phyloP scores from a whole-genome alignment of 2,329 filamentous ascomycete species.

The Beauveria scarabaeidicola region DNA sequence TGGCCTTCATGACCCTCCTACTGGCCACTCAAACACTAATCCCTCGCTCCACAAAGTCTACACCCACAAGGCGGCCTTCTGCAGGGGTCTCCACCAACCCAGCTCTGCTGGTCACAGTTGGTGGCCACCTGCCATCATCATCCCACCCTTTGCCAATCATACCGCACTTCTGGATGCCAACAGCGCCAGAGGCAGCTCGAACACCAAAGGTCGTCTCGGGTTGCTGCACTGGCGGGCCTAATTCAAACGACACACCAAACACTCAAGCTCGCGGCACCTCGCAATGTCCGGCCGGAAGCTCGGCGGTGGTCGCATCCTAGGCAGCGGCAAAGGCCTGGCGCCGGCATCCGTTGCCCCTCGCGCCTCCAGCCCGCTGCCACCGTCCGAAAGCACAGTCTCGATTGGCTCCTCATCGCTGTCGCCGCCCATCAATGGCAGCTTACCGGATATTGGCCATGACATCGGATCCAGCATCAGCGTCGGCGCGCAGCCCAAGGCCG shows the following conservation, averaged over 20 bases:
- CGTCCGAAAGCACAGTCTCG: constrained; percentile 66
- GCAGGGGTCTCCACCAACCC: not conserved
- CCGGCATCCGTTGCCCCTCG: constrained; percentile 45
- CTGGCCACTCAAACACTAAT: not conserved
- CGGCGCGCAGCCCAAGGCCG: constrained; percentile 42
- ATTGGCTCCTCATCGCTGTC: constrained; percentile 64
- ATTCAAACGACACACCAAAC: not conserved
- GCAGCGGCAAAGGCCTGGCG: constrained; percentile 74
- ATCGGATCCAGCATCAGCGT: constrained; percentile 74
- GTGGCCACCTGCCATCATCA: constrained; percentile 9
- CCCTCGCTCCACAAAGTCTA: not conserved
- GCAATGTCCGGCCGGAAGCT: constrained; percentile 77
- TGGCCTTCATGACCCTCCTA: not conserved
- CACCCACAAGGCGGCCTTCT: not conserved
- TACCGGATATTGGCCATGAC: constrained; percentile 67
- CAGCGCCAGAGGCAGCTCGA: constrained; percentile 21
- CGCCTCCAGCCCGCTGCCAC: constrained; percentile 41
- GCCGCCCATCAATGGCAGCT: constrained; percentile 47
- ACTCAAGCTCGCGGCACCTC: not conserved
- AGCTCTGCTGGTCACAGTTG: not conserved
- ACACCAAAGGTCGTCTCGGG: constrained; percentile 26
- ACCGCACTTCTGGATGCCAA: constrained; percentile 6
- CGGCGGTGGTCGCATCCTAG: constrained; percentile 85
- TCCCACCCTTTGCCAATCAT: not conserved
- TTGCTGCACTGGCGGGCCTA: constrained; percentile 7